Base-by-base conservation (phyloP, 768 basidiomycete species). In the Cubamyces lactineus region DNA sequence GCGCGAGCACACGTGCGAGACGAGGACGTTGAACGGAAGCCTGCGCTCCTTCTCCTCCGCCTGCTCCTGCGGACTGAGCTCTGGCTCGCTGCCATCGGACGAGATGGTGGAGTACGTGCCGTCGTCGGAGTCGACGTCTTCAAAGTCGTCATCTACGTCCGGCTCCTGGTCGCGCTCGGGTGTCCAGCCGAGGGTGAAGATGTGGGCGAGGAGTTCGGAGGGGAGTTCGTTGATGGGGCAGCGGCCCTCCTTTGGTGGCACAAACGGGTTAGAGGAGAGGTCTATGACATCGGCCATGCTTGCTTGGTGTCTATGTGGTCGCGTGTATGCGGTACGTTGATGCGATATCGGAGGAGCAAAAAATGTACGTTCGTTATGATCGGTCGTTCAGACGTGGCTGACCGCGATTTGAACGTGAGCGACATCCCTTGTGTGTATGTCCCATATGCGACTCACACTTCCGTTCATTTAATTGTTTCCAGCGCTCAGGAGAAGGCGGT, bases 1-100 rank as follows among this genome's bases (percentile, higher is more conserved):
- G 59, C 80, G 83, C 24, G 67, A 74, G 70, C 86, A 88, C 11
- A 87, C 81, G 66, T 86, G 86, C 17, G 86, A 86, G 15, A 81
- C 84, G 65, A 85, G 74, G 28, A 86, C 59, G 51, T 53, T 53
- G 59, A 53, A 53, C 39, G 51, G 59, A 2, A 60, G 51, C 21
- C 15, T 11, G 34, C 52, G 52, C 26, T 48, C 46, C 38, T 55
- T 40, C 19, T 53, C 46, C 23, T 61, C 59, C 12, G 15, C 42
- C 16, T 46, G 42, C 38, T 52, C 51, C 19, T 48, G 39, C 46
- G 34, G 45, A 1, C n/a, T 34, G 49, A 11, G 45, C 54, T 23
- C 30, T 5, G 46, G 51, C 19, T 24, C 17, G 46, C 46, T 61
- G n/a, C 24, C 16, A 12, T 40, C 34, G 15, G 45, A 53, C 17